Percentiles rank a stretch among this genome's conserved stretches.
Conservation (phyloP, 129 eudicot species). For the Ambrosia artemisiifolia region DNA sequence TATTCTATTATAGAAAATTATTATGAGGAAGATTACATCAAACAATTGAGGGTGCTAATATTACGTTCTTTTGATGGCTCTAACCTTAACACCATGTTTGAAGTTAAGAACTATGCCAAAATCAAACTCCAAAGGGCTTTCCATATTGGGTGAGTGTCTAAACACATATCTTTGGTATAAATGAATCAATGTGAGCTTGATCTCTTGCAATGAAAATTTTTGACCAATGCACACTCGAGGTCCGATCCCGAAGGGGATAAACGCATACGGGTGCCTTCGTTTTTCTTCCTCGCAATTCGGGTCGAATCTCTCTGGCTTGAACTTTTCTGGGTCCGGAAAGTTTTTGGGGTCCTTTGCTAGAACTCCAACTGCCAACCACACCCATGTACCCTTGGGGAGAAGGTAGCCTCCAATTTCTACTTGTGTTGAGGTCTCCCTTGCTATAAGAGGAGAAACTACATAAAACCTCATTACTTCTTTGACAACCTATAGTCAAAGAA, state of each 20-base stretch:
- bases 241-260: slow-evolving; percentile 93
- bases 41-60: neutral
- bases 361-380: slow-evolving; percentile 94
- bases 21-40: neutral
- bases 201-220: slow-evolving; percentile 80
- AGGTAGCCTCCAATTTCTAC: slow-evolving; percentile 81
- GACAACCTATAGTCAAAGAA: slow-evolving; percentile 52
- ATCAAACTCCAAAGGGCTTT: slow-evolving; percentile 70
- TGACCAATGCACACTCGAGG: slow-evolving; percentile 94
- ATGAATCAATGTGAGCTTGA: slow-evolving; percentile 78
- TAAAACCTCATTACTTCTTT: slow-evolving; percentile 92
- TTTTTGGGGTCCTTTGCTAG: slow-evolving; percentile 90
- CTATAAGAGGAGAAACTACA: slow-evolving; percentile 79
- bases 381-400: slow-evolving; percentile 99
- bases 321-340: slow-evolving; percentile 85
- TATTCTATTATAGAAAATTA: neutral
- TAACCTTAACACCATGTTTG: slow-evolving; percentile 88
- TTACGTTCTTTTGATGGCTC: slow-evolving; percentile 54
- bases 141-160: slow-evolving; percentile 80
- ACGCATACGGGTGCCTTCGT: slow-evolving; percentile 86
- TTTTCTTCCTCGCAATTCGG: slow-evolving; percentile 75
- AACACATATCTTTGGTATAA: slow-evolving; percentile 68
- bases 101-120: slow-evolving; percentile 82
- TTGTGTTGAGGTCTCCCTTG: slow-evolving; percentile 78
- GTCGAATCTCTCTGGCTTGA: slow-evolving; percentile 87